Percentiles rank a stretch among this genome's conserved stretches.
Evolutionary conservation across 768 basidiomycete genomes (phyloP).

Genomic region (Arthromyces matolae): DNA sequence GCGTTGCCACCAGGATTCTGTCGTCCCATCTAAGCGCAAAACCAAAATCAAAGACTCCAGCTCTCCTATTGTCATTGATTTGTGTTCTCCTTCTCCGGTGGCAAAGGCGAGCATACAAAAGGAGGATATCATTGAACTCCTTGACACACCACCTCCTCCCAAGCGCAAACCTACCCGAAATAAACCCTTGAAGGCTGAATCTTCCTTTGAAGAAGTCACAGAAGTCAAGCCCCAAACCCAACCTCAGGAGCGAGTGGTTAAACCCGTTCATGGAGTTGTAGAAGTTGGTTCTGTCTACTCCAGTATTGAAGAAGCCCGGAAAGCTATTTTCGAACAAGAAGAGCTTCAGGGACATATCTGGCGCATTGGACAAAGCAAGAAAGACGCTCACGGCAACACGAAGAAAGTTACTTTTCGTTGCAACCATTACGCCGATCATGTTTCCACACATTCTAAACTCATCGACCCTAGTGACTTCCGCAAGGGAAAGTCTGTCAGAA

Average conservation of each 20-base stretch:
- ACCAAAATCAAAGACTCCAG: too few species aligned
- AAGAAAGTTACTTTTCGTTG: slow-evolving; percentile 19
- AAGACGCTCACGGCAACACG: background rate
- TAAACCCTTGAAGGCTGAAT: too few species aligned
- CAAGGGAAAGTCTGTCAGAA: slow-evolving; percentile 16
- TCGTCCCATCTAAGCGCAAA: too few species aligned
- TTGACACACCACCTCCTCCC: too few species aligned
- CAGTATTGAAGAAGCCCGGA: slow-evolving; percentile 6
- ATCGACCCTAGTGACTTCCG: slow-evolving; percentile 20
- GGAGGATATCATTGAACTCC: background rate
- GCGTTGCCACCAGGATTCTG: too few species aligned
- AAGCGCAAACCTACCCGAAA: too few species aligned
- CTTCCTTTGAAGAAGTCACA: too few species aligned
- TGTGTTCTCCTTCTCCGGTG: background rate
- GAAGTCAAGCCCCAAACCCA: too few species aligned
- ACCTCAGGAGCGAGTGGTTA: background rate
- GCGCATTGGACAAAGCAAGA: slow-evolving; percentile 15
- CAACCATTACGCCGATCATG: slow-evolving; percentile 14
- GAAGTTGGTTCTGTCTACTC: background rate
- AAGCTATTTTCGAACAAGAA: slow-evolving; percentile 14
- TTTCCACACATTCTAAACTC: slow-evolving; percentile 6
- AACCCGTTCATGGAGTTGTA: background rate
- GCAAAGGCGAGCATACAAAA: too few species aligned
- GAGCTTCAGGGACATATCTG: slow-evolving; percentile 13
- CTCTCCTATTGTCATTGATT: background rate